A percentile compares a stretch with the other conserved stretches of the same genome.
Evolutionary conservation across 2,329 filamentous ascomycete genomes (phyloP).

Genomic region (Talaromyces islandicus): DNA sequence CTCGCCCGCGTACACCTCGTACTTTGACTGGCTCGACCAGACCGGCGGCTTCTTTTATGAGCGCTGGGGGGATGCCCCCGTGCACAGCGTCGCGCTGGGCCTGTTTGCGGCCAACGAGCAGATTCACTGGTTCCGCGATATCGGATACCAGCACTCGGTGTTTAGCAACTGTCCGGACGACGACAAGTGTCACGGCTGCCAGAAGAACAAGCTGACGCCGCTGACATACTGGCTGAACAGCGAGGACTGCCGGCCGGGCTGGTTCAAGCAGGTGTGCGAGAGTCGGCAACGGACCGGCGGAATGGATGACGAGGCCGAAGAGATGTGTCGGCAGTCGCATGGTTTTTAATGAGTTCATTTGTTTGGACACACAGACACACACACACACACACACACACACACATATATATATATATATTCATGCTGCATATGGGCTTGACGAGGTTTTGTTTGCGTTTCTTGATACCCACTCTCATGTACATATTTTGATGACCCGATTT

Average conservation of each 20-base stretch:
- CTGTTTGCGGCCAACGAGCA: slow-evolving; percentile 85
- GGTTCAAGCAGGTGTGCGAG: slow-evolving; percentile 76
- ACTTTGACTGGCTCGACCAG: slow-evolving; percentile 89
- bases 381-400: not conserved
- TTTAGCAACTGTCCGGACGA: slow-evolving; percentile 99
- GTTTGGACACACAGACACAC: not conserved
- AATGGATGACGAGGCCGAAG: not conserved
- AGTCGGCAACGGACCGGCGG: slow-evolving; percentile 3
- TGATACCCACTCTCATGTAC: slow-evolving; percentile 1
- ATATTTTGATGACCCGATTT: not conserved
- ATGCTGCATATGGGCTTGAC: not conserved
- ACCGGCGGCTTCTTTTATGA: slow-evolving; percentile 98
- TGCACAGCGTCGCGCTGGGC: slow-evolving; percentile 88
- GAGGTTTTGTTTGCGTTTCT: not conserved
- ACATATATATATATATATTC: not conserved
- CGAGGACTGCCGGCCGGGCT: slow-evolving; percentile 91
- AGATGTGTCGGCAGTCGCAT: slow-evolving; percentile 3
- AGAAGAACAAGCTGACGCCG: slow-evolving; percentile 75
- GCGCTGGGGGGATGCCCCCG: slow-evolving; percentile 94
- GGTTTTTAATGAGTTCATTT: not conserved
- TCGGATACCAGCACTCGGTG: slow-evolving; percentile 96
- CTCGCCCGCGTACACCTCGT: slow-evolving; percentile 83
- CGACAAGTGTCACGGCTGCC: slow-evolving; percentile 83
- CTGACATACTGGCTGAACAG: slow-evolving; percentile 61
- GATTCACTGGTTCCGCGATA: slow-evolving; percentile 98